phyloP scores from a whole-genome alignment of 78 protist species.

The Dictyostelium intermedium region DNA sequence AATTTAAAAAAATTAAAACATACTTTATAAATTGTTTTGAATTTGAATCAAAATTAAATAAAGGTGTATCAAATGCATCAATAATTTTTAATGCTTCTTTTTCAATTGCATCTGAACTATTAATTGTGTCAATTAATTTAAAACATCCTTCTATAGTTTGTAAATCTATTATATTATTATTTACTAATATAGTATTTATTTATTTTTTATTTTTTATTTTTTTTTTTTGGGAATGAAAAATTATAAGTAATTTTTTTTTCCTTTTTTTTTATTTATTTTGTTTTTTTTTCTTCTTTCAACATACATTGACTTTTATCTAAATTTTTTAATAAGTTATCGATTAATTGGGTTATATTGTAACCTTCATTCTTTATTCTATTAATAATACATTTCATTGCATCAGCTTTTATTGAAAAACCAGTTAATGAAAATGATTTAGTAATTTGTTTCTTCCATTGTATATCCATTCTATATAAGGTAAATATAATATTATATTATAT shows the following conservation, averaged over 20 bases:
- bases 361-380: background rate
- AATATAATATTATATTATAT: too few species aligned
- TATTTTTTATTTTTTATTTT: background rate
- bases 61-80: slow-evolving; percentile 41
- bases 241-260: too few species aligned
- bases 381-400: slow-evolving; percentile 32
- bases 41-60: slow-evolving; percentile 11
- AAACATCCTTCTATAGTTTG: background rate
- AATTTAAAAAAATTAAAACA: background rate
- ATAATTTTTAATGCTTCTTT: slow-evolving; percentile 41
- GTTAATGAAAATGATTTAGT: slow-evolving; percentile 32
- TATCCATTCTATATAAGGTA: slow-evolving; percentile 49
- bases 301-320: slow-evolving; percentile 48
- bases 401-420: slow-evolving; percentile 36
- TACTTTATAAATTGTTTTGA: slow-evolving; percentile 42
- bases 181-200: background rate
- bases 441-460: slow-evolving; percentile 33
- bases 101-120: slow-evolving; percentile 36
- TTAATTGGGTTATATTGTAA: background rate
- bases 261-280: background rate
- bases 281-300: too few species aligned
- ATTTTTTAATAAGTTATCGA: slow-evolving; percentile 11
- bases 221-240: background rate
- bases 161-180: slow-evolving; percentile 1
- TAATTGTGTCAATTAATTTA: background rate